Base-by-base conservation (phyloP, 768 basidiomycete species). In the Arthromyces matolae region DNA sequence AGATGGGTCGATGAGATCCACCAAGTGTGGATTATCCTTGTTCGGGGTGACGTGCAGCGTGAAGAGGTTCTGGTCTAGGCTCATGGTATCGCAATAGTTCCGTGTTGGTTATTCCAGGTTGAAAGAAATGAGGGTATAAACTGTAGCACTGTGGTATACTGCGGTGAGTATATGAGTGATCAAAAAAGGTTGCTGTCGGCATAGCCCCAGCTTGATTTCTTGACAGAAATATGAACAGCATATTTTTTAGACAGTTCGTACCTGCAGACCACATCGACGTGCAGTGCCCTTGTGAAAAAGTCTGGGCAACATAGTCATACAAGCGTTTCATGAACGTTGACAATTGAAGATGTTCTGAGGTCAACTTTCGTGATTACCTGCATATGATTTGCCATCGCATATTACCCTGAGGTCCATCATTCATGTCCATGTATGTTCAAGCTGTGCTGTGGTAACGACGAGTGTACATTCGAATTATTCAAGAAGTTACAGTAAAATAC, bases 1-100 rank as follows among this genome's bases (percentile, higher is more conserved):
- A 2, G 73, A 62, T 2, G 79, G 71, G 58, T 91, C 88, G 19
- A 80, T 69, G 42, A 93, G 79, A 64, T 92, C 89, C 19, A 86
- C 65, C 14, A 84, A 77, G 55, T 72, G 71, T 9, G 78, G 75
- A 52, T 83, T 75, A 31, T 81, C 76, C 49, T 79, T 65, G 61
- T 78, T 79, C 5, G 79, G 79, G 0, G 77, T 75, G 47, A 90
- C 67, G 53, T 77, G 66, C 45, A 93, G 80, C 3, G 90, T 92
- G 70, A 92, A 93, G 9, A 93, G 71, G 62, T 91, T 92, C 64
- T 89, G 78, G 64, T 92, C 89, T 45, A 93, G 71, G 60, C 87
- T 88, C 89, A 91, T 91, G 57, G 54, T 53, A 49, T 39, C 24
- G 34, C 14, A 18, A 6, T 19, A 27, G 12, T 47, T 38, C 12